phyloP scores from a whole-genome alignment of 495 filamentous ascomycete species.

The Aspergillus incahuasiensis region DNA sequence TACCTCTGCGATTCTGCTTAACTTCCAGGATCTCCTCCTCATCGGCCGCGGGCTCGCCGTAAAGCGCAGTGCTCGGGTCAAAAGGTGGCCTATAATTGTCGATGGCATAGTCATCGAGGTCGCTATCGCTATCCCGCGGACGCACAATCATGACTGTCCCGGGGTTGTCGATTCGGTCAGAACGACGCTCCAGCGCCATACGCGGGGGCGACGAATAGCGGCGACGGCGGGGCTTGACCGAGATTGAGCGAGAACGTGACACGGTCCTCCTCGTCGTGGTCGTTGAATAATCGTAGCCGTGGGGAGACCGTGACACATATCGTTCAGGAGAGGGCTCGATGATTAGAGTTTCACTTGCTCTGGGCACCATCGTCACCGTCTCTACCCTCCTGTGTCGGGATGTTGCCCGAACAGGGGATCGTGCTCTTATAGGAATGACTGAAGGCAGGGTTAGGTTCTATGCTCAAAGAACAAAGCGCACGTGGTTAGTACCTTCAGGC shows the following conservation, averaged over 20 bases:
- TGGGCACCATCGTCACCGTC: constrained; percentile 25
- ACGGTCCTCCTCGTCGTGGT: constrained; percentile 22
- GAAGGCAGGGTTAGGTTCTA: constrained; percentile 4
- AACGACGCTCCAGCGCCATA: constrained; percentile 15
- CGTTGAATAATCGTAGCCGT: constrained; percentile 27
- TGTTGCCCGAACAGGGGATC: constrained; percentile 26
- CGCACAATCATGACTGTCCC: constrained; percentile 53
- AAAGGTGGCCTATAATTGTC: constrained; percentile 41
- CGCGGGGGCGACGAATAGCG: constrained; percentile 29
- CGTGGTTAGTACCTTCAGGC: constrained; percentile 29
- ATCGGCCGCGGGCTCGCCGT: constrained; percentile 47
- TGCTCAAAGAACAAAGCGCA: background rate
- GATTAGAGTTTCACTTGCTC: constrained; percentile 24
- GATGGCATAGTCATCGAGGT: constrained; percentile 55
- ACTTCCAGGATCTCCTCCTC: constrained; percentile 56
- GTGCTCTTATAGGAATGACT: constrained; percentile 29
- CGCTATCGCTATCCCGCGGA: constrained; percentile 46
- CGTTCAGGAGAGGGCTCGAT: constrained; percentile 31
- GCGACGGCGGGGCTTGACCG: constrained; percentile 30
- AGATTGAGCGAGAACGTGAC: constrained; percentile 37
- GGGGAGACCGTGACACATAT: constrained; percentile 21
- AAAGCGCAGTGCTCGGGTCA: constrained; percentile 35
- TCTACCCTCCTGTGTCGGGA: constrained; percentile 29
- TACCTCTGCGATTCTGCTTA: constrained; percentile 84
- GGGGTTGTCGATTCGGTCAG: constrained; percentile 36